Percentiles rank a stretch among this genome's conserved stretches.
These are phyloP conservation scores for Botrytis byssoidea DNA, from an alignment of 2,329 filamentous ascomycete species.

Conservation along the genomic window DNA sequence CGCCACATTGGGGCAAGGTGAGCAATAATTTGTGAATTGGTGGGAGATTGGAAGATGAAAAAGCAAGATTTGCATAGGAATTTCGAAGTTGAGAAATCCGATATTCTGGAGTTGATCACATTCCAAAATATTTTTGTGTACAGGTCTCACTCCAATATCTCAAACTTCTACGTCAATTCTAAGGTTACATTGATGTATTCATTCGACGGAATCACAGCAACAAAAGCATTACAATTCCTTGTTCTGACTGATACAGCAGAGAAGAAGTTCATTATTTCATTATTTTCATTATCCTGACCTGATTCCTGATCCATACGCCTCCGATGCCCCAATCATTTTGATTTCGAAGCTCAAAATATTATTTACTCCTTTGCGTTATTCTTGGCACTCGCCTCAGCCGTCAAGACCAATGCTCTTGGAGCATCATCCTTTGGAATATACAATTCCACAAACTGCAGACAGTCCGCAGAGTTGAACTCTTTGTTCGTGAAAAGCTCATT, in stretches of 20 bases:
- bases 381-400: slow-evolving; percentile 68
- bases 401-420: slow-evolving; percentile 65
- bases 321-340: not conserved
- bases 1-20: not conserved
- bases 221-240: not conserved
- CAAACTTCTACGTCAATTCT: not conserved
- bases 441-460: slow-evolving; percentile 73
- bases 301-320: not conserved
- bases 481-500: slow-evolving; percentile 62
- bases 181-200: not conserved
- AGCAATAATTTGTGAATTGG: not conserved
- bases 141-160: not conserved
- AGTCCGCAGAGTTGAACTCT: slow-evolving; percentile 57
- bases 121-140: not conserved
- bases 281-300: not conserved
- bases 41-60: not conserved
- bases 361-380: slow-evolving; percentile 53
- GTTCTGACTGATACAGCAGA: not conserved
- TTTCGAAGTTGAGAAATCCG: no score
- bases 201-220: not conserved
- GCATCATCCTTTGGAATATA: slow-evolving; percentile 80
- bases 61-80: not conserved
- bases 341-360: not conserved
- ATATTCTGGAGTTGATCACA: no score
- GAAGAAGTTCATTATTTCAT: slow-evolving; percentile 4